Conservation (phyloP, 371 early-diverging fungal species). For the Blyttiomyces sp. region DNA sequence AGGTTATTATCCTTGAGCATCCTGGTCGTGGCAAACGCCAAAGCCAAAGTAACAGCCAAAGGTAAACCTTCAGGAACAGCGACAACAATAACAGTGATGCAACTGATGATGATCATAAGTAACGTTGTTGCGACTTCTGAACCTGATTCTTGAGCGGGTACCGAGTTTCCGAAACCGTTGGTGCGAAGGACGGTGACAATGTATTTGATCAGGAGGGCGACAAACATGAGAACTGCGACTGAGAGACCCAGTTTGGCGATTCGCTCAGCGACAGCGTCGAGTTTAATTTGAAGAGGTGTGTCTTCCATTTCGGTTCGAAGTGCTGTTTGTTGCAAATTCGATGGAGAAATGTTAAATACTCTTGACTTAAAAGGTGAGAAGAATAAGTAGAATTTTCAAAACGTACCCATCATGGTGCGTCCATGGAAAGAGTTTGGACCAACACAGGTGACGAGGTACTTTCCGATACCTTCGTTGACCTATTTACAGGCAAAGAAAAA, state of each 20-base stretch:
- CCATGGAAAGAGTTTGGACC: constrained; percentile 75
- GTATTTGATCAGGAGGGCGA: constrained; percentile 75
- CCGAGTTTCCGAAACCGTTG: constrained; percentile 12
- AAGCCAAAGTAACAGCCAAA: constrained; percentile 93
- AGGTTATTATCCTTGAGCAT: constrained; percentile 80
- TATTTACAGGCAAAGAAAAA: too few species aligned
- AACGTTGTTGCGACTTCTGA: constrained; percentile 40
- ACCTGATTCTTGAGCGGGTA: constrained; percentile 15
- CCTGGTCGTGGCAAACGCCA: constrained; percentile 85
- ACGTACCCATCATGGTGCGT: constrained; percentile 68
- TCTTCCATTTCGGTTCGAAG: constrained; percentile 55
- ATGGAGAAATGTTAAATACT: background rate
- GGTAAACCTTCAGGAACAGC: constrained; percentile 97
- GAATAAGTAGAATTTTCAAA: constrained; percentile 12
- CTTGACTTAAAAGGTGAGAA: background rate
- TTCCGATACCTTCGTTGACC: constrained; percentile 74
- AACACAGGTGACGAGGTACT: constrained; percentile 75
- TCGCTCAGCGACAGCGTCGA: constrained; percentile 79
- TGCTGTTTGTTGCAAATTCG: constrained; percentile 2
- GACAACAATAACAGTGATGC: constrained; percentile 84
- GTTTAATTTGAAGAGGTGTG: constrained; percentile 88
- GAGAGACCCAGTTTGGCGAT: constrained; percentile 89
- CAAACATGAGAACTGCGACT: constrained; percentile 72
- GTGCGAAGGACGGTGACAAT: constrained; percentile 48
- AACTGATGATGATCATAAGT: constrained; percentile 61